Conservation (phyloP, 176 grass and related monocot species). For the Lolium multiflorum region DNA sequence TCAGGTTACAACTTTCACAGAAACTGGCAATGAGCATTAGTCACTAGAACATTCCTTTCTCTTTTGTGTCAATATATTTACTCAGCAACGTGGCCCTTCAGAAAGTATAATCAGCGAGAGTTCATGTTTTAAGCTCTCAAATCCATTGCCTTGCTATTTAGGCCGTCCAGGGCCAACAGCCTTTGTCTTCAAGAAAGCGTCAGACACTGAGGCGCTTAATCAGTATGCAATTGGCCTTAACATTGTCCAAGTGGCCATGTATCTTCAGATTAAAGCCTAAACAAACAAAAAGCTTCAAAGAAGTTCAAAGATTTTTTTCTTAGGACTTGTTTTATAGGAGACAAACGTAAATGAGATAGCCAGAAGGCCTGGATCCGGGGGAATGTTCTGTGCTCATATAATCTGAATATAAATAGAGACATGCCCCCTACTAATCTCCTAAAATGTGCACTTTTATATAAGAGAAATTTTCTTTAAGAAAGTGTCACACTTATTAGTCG, state of each 20-base stretch:
- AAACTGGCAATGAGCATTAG: not conserved
- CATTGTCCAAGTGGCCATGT: not conserved
- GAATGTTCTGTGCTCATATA: not conserved
- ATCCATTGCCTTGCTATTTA: not conserved
- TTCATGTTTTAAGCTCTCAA: not conserved
- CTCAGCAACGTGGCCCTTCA: not conserved
- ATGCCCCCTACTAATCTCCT: too few relatives aligned
- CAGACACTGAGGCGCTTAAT: not conserved
- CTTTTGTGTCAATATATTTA: not conserved
- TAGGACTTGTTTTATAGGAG: too few relatives aligned
- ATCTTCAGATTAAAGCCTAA: not conserved
- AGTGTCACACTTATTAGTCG: not conserved
- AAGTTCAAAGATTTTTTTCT: not conserved
- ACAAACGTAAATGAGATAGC: not conserved
- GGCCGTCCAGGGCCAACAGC: not conserved
- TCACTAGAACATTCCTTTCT: not conserved
- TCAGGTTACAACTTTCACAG: not conserved
- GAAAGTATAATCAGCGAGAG: not conserved
- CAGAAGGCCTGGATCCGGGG: not conserved
- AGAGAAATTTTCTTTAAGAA: not conserved
- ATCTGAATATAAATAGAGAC: not conserved
- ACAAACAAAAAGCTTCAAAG: not conserved
- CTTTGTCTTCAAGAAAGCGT: slow-evolving; percentile 8
- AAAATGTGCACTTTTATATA: too few relatives aligned
- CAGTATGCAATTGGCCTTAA: not conserved